Base-by-base conservation (phyloP, 148 eudicot species). In the Silene latifolia region DNA sequence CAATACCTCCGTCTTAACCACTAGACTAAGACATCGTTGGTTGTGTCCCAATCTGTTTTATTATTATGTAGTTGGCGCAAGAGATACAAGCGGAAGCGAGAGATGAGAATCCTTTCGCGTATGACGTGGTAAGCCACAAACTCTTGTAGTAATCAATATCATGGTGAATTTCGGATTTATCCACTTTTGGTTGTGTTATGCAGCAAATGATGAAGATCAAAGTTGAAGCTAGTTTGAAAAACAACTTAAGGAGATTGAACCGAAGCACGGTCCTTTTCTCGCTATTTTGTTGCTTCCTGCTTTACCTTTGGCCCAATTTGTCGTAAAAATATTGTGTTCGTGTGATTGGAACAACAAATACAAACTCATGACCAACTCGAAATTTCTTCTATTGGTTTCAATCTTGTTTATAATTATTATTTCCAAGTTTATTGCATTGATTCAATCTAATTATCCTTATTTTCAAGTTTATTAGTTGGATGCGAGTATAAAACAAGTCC, bases 141-240 rank as follows among this genome's bases (percentile, higher is more conserved):
- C 21, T 2, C 29, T 27, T 27, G 29, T 27, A 27, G 29, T 27
- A 27, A 27, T 27, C 2, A 27, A 27, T 27, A 1, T 1, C 29
- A 27, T 44, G 7, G 3, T 44, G 48, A 44, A 44, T 44, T 44
- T 44, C 35, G 76, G 15, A 74, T 75, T 66, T 4, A 19, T 18
- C 74, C 29, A 72, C 42, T 63, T 42, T 72, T 57, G 53, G 68
- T 67, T 25, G 35, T 58, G 44, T n/a, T n/a, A 68, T 75, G 60
- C 94, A 95, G 97, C 97, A 92, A 95, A 89, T 88, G 93, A 89
- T 92, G 21, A 71, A 90, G 72, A 84, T 88, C 73, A 86, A 88
- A 85, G 92, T 91, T 88, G 94, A 90, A 83, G 96, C 96, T 44
- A 88, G 97, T 69, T 83, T 95, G 82, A 90, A 95, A 78, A 90